Conservation (phyloP, 768 basidiomycete species). For the Russula vinacea region DNA sequence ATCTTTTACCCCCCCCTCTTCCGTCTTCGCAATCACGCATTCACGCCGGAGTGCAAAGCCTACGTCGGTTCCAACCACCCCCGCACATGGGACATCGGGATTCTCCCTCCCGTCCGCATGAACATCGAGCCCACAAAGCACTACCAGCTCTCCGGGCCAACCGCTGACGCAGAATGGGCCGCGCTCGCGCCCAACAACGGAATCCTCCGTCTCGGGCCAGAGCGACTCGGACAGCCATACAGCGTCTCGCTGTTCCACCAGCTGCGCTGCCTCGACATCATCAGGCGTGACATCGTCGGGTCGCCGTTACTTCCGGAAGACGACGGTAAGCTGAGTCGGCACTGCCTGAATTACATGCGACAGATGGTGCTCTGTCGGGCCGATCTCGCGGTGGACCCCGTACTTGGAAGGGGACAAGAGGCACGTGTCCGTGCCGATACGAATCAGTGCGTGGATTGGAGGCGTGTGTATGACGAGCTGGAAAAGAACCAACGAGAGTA, state of each 20-base stretch:
- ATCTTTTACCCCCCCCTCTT: background rate
- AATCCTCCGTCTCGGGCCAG: slow-evolving; percentile 33
- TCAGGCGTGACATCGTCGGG: slow-evolving; percentile 34
- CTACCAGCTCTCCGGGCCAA: slow-evolving; percentile 17
- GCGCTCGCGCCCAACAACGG: slow-evolving; percentile 33
- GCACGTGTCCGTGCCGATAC: slow-evolving; percentile 19
- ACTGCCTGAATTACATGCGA: slow-evolving; percentile 44
- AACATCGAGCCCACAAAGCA: slow-evolving; percentile 12
- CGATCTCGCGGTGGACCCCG: slow-evolving; percentile 36
- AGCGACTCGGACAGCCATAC: slow-evolving; percentile 35
- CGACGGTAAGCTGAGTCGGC: slow-evolving; percentile 25
- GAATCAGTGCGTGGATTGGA: slow-evolving; percentile 19
- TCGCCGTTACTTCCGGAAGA: background rate
- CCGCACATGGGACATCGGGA: slow-evolving; percentile 11
- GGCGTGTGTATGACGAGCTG: slow-evolving; percentile 14
- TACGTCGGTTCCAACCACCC: slow-evolving; percentile 8
- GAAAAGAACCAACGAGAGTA: slow-evolving; percentile 21
- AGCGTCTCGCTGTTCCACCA: slow-evolving; percentile 43
- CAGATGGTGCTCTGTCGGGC: slow-evolving; percentile 41
- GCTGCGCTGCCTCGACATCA: slow-evolving; percentile 41
- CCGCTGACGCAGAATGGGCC: slow-evolving; percentile 30
- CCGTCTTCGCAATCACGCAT: background rate
- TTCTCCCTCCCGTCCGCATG: slow-evolving; percentile 10
- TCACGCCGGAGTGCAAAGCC: background rate
- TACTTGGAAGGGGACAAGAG: slow-evolving; percentile 15